Percentiles rank a stretch among this genome's conserved stretches.
These are phyloP conservation scores for Posidonia australis DNA, from an alignment of 106 monocot species.

Conservation along the genomic window DNA sequence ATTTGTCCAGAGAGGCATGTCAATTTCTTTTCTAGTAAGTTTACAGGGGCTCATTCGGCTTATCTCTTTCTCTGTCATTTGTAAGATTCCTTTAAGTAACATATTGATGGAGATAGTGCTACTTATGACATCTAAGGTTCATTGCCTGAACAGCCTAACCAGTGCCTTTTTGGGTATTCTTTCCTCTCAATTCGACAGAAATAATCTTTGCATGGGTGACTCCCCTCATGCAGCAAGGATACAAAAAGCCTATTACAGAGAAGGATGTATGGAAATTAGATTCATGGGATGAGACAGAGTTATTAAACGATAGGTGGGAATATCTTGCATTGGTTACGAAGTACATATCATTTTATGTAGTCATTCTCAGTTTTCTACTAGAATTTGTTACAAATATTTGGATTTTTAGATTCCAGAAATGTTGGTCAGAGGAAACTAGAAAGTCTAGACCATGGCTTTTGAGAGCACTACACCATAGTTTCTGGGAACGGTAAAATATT, in stretches of 20 bases:
- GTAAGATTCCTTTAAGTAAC: background rate
- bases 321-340: background rate
- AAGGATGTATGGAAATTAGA: slow-evolving; percentile 99
- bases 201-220: slow-evolving; percentile 91
- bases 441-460: slow-evolving; percentile 86
- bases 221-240: slow-evolving; percentile 84
- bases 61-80: background rate
- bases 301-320: slow-evolving; percentile 42
- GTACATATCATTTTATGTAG: background rate
- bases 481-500: slow-evolving; percentile 66
- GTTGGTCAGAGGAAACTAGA: slow-evolving; percentile 63
- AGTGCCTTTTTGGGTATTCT: background rate
- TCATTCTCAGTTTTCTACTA: background rate
- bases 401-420: slow-evolving; percentile 62
- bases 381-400: background rate
- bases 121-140: too few species aligned
- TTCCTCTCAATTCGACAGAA: slow-evolving; percentile 21
- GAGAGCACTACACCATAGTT: slow-evolving; percentile 66
- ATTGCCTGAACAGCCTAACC: background rate
- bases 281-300: slow-evolving; percentile 94
- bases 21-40: slow-evolving; percentile 79
- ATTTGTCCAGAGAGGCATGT: slow-evolving; percentile 82
- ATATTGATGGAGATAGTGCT: background rate
- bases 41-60: background rate
- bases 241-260: slow-evolving; percentile 80